Base-by-base conservation (phyloP, 176 grass and related monocot species). In the Triticum monococcum region DNA sequence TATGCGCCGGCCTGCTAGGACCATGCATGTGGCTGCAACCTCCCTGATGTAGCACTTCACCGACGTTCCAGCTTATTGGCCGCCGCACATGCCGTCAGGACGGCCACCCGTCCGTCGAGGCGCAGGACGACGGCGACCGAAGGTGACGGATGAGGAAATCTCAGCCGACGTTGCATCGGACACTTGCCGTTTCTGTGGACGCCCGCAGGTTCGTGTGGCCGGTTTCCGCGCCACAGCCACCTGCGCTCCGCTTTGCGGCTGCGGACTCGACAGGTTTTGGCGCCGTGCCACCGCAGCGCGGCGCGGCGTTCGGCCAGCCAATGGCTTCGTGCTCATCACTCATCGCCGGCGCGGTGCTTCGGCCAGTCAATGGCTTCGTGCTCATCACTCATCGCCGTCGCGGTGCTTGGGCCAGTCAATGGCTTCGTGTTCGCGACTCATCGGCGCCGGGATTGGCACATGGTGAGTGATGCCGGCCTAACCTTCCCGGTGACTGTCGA, bases 141-240 rank as follows among this genome's bases (percentile, higher is more conserved):
- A 61, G 2, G 2, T 1, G 79, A 60, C 60, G 8, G 28, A 8
- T 2, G 5, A 18, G 13, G 22, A 41, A 52, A 38, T 90, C 71
- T 41, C 79, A 57, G 38, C 3, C 28, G 38, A 8, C 12, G 9
- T 9, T 52, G 37, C 68, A 17, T 13, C 8, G 9, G n/a, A 54
- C 50, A 54, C 7, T 23, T 30, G 76, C 37, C 81, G 10, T 81
- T 72, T 88, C 69, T 40, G 62, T 88, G 89, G 89, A 77, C 86
- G 86, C 36, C n/a, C 69, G 3, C 75, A 74, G 30, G 69, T 64
- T 64, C 24, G 23, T 52, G 86, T 82, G 81, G 81, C 68, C 62
- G 26, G 30, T 9, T 31, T n/a, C 48, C 11, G 32, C 26, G 45
- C 81, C 68, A 31, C 80, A 6, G 31, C 14, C 2, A 18, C 8